A percentile compares a stretch with the other conserved stretches of the same genome.
Conservation (phyloP, 306 rosid species). For the peach (Prunus persica) region Prunus_persica_NCBIv2 NC_034010.1:20304001-20304500, state of each 20-base stretch:
- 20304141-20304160: not conserved
- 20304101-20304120: not conserved
- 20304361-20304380: slow-evolving; percentile 67
- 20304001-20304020: not conserved
- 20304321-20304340: slow-evolving; percentile 80
- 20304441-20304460: slow-evolving; percentile 66
- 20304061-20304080: not conserved
- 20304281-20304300: slow-evolving; percentile 62
- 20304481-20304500: slow-evolving; percentile 54
- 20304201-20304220: not conserved
- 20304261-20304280: not conserved
- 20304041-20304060: not conserved
- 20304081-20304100: not conserved
- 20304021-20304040: not conserved
- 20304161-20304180: not conserved
- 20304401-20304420: slow-evolving; percentile 60
- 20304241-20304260: not conserved
- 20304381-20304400: slow-evolving; percentile 48
- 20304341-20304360: slow-evolving; percentile 83
- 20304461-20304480: slow-evolving; percentile 57
- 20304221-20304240: not conserved
- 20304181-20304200: not conserved
- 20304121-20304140: not conserved
- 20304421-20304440: slow-evolving; percentile 81
- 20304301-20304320: slow-evolving; percentile 57